These are phyloP conservation scores for Tetracladium marchalianum DNA, from an alignment of 495 filamentous ascomycete genomes.

Conservation along the genomic window DNA sequence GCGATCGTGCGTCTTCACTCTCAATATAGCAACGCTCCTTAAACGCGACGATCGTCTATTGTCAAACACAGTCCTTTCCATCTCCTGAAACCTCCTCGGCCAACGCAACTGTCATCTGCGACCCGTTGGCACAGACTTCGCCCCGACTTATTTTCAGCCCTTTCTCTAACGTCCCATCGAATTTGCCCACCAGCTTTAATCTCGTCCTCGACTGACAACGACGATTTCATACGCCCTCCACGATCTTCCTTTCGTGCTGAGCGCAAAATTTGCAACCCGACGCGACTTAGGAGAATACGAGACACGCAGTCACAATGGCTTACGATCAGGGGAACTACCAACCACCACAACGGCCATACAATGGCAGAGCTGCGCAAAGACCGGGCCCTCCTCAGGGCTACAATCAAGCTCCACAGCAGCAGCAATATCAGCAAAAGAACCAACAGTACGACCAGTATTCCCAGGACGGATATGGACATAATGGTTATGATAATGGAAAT, in stretches of 20 bases:
- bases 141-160: no score
- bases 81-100: no score
- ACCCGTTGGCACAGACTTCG: no score
- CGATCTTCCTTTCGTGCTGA: neutral
- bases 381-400: constrained; percentile 24
- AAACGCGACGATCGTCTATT: no score
- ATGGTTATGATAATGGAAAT: constrained; percentile 33
- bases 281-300: neutral
- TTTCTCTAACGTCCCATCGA: no score
- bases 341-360: constrained; percentile 35
- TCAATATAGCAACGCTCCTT: no score
- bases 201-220: no score
- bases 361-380: constrained; percentile 37
- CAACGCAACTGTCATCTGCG: no score
- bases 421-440: constrained; percentile 32
- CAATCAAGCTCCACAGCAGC: constrained; percentile 10
- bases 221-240: neutral
- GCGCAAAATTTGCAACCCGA: neutral
- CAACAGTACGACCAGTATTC: constrained; percentile 37
- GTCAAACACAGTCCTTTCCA: no score
- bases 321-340: constrained; percentile 32
- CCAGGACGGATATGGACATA: constrained; percentile 45
- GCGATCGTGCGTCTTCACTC: no score
- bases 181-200: no score
- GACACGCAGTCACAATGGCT: constrained; percentile 17